Percentiles rank a stretch among this genome's conserved stretches.
These are phyloP conservation scores for Aspergillus sparsus DNA, from an alignment of 495 filamentous ascomycete genomes.

Conservation along the genomic window DNA sequence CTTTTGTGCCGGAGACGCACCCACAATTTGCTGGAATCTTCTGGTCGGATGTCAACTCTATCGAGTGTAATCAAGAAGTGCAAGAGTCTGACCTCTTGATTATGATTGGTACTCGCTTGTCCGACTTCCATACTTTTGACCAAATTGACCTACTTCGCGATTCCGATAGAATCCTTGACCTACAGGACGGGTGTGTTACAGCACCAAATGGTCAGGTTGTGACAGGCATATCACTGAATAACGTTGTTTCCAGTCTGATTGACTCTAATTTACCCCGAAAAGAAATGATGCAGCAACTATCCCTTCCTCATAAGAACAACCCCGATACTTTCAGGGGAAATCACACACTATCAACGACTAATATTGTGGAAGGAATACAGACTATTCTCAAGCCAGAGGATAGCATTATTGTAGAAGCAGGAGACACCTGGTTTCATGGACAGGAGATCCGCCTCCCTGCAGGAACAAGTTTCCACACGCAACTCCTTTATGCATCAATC, in stretches of 20 bases:
- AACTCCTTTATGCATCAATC: conserved; percentile 8
- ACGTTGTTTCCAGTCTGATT: not conserved
- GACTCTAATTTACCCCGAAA: not conserved
- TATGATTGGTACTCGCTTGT: conserved; percentile 16
- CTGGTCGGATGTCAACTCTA: conserved; percentile 10
- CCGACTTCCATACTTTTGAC: conserved; percentile 12
- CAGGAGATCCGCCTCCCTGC: not conserved
- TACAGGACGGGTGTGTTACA: not conserved
- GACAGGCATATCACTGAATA: not conserved
- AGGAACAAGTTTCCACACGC: not conserved
- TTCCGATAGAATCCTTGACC: conserved; percentile 5
- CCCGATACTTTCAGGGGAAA: not conserved
- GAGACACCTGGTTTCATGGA: conserved; percentile 9
- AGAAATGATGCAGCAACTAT: not conserved
- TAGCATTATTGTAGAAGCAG: conserved; percentile 4
- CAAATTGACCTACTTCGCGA: not conserved
- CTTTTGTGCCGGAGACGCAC: conserved; percentile 15
- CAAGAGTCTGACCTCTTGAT: conserved; percentile 22
- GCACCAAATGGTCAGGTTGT: not conserved
- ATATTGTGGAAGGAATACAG: not conserved
- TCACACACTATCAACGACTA: not conserved
- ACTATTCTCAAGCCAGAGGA: not conserved
- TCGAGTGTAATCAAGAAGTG: conserved; percentile 5
- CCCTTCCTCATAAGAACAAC: not conserved
- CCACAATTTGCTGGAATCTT: conserved; percentile 20